Percentiles rank a stretch among this genome's conserved stretches.
Evolutionary conservation across 345 rosid species (phyloP).

Genomic region (Euphorbia peplus): DNA sequence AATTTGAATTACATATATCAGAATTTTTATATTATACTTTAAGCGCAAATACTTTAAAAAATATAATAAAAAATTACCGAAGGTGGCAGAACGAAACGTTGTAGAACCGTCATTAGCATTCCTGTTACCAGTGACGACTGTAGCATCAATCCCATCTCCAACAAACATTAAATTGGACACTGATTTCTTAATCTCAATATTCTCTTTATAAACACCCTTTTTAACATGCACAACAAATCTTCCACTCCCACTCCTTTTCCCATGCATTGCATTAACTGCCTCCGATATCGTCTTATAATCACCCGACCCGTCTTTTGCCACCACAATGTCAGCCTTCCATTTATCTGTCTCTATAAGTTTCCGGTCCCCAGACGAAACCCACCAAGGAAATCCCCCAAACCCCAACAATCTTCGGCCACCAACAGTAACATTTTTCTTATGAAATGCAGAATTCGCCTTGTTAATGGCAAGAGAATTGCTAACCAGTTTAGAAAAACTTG

Average conservation of each 20-base stretch:
- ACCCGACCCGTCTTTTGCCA: constrained; percentile 87
- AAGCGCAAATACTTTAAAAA: too few relatives aligned
- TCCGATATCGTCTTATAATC: constrained; percentile 53
- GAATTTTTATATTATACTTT: too few relatives aligned
- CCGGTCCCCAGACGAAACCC: constrained; percentile 59
- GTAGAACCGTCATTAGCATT: constrained; percentile 55
- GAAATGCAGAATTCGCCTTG: constrained; percentile 25
- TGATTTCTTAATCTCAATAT: constrained; percentile 54
- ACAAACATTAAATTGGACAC: constrained; percentile 61
- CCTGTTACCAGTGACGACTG: constrained; percentile 53
- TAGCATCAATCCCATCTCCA: constrained; percentile 81
- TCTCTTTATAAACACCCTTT: constrained; percentile 65
- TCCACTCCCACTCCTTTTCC: constrained; percentile 19
- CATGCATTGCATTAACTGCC: constrained; percentile 54
- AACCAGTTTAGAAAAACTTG: constrained; percentile 57
- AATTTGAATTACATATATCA: too few relatives aligned
- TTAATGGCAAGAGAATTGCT: constrained; percentile 72
- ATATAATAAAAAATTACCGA: constrained; percentile 50
- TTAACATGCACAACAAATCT: constrained; percentile 73
- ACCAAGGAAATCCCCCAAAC: constrained; percentile 51
- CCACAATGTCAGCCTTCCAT: constrained; percentile 53
- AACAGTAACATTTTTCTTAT: constrained; percentile 9
- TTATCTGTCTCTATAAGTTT: constrained; percentile 46
- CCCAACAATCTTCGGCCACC: constrained; percentile 43
- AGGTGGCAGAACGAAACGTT: constrained; percentile 78